phyloP scores from a whole-genome alignment of 2,329 filamentous ascomycete species.

The Talaromyces sp. region DNA sequence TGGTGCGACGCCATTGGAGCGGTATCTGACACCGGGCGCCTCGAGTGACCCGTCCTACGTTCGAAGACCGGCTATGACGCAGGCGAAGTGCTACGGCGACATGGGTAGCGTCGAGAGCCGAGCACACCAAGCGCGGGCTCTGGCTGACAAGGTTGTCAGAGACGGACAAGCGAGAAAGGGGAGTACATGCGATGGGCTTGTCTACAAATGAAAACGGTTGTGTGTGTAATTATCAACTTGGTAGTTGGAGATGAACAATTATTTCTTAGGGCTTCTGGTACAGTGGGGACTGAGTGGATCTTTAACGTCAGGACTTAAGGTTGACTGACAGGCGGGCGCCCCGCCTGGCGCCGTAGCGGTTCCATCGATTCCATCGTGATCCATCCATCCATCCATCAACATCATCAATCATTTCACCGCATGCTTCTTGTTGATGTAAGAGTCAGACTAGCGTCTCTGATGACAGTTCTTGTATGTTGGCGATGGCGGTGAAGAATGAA shows the following conservation, averaged over 20 bases:
- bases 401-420: not conserved
- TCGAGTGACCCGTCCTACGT: slow-evolving; percentile 22
- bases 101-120: slow-evolving; percentile 20
- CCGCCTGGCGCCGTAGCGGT: not conserved
- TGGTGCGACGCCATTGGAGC: slow-evolving; percentile 24
- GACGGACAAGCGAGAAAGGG: not conserved
- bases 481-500: not conserved
- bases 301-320: not conserved
- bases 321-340: not conserved
- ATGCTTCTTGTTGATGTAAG: not conserved
- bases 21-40: slow-evolving; percentile 25
- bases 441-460: not conserved
- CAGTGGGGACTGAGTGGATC: not conserved
- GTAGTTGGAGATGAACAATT: not conserved
- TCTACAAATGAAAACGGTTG: not conserved
- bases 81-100: slow-evolving; percentile 19
- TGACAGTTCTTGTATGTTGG: not conserved
- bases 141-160: slow-evolving; percentile 13
- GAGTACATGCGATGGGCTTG: not conserved
- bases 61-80: slow-evolving; percentile 18
- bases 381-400: not conserved
- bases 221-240: not conserved
- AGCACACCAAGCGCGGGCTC: slow-evolving; percentile 16
- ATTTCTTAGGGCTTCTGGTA: not conserved
- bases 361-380: not conserved